Evolutionary conservation across 1,139 yeast genomes (phyloP), one percentile per base, ranked within the genome.

Genomic region (Suhomyces maxii): DNA sequence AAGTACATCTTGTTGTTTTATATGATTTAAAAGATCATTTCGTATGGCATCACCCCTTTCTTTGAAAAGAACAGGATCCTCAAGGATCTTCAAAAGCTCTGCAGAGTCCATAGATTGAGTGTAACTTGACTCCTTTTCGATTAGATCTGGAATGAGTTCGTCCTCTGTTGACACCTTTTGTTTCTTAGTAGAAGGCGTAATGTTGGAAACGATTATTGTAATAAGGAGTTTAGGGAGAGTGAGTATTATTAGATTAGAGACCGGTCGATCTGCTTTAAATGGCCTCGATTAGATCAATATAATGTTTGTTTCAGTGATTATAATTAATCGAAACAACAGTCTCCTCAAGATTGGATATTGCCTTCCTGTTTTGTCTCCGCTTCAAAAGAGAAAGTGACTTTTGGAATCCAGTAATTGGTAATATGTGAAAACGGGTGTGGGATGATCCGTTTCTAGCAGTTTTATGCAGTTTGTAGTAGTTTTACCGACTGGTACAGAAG

Each of bases 51-150:
- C 63, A 39, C 61, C 63, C 42, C 68, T 60, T 41, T 66, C 60
- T 31, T 64, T 57, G 53, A 64, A 73, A 48, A 63, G 63, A 32
- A 57, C 63, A n/a, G 79, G 79, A 58, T 73, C 75, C 47, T 63
- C 65, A 44, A 73, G 69, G 49, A 72, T 64, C 53, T 60, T 59
- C 43, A 71, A 53, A 50, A 72, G 56, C 47, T 65, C 70, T 34
- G 55, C 49, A 35, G 72, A 59, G 51, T 67, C 71, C 74, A 69
- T 68, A 26, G 47, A 7, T n/a, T n/a, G 26, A 26, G 31, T 28
- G 14, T 31, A 41, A 30, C 34, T 25, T 30, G 36, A 12, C 13
- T 36, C 33, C 13, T 8, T n/a, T 9, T 13, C 28, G 11, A 34
- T 13, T 13, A 11, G 12, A 12, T 10, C 36, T 34, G 43, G 39